A percentile compares a stretch with the other conserved stretches of the same genome.
Evolutionary conservation across 225 moss, liverwort and hornwort genomes (phyloP).

Genomic region (Neckera pumila): DNA sequence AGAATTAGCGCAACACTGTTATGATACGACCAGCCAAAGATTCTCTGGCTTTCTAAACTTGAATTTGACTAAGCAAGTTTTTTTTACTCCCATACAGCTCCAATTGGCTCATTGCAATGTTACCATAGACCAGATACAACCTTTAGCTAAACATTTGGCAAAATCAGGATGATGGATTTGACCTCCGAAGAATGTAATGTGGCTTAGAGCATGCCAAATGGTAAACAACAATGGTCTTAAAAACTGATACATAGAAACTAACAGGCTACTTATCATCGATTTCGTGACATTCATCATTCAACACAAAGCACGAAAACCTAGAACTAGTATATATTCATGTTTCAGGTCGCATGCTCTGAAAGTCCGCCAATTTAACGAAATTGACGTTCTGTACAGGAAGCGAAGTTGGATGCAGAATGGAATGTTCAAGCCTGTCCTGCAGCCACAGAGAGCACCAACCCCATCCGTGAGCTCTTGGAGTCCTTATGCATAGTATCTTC

Average conservation of each 20-base stretch:
- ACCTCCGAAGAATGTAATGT: background rate
- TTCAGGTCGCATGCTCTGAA: background rate
- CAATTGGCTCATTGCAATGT: background rate
- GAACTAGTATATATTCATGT: background rate
- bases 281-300: background rate
- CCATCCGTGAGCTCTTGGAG: constrained; percentile 66
- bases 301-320: too few relatives aligned
- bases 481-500: constrained; percentile 2
- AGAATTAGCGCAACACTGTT: background rate
- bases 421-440: constrained; percentile 49
- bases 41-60: background rate
- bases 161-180: background rate
- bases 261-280: background rate
- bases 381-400: background rate
- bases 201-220: background rate
- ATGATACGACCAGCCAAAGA: background rate
- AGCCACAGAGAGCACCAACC: constrained; percentile 46
- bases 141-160: background rate
- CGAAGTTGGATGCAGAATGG: constrained; percentile 47
- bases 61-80: background rate
- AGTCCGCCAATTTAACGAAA: background rate
- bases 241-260: background rate
- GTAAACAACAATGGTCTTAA: background rate
- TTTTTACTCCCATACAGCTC: background rate
- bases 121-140: background rate